A percentile compares a stretch with the other conserved stretches of the same genome.
These are phyloP conservation scores for Guillardia theta DNA, from an alignment of 78 protist species.

Conservation along the genomic window DNA sequence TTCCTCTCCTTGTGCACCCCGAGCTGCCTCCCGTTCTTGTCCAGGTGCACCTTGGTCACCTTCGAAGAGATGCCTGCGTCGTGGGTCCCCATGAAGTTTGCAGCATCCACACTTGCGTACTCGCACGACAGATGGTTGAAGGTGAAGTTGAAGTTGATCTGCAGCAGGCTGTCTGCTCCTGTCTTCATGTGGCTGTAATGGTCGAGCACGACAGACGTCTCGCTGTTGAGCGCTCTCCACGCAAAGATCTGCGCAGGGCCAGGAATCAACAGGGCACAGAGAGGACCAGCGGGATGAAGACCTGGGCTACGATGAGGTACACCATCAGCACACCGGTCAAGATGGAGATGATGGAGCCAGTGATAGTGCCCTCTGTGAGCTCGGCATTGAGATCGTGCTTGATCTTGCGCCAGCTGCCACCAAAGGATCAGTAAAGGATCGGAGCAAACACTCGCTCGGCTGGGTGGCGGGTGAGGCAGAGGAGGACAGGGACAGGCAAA, in stretches of 20 bases:
- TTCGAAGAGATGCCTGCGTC: neutral
- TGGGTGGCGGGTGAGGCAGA: too few relatives aligned
- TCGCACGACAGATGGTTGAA: constrained; percentile 2
- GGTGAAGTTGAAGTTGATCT: constrained; percentile 1
- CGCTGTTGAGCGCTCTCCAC: neutral
- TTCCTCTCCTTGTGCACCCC: neutral
- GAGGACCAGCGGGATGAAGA: neutral
- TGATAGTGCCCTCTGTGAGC: neutral
- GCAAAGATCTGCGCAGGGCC: neutral
- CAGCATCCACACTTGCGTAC: constrained; percentile 8
- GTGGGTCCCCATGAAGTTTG: constrained; percentile 19
- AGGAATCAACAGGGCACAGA: neutral
- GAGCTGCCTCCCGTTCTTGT: neutral
- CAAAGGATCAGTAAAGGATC: too few relatives aligned
- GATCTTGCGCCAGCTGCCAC: constrained; percentile 14
- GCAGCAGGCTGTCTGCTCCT: neutral
- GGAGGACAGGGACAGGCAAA: too few relatives aligned
- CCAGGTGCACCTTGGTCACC: constrained; percentile 12
- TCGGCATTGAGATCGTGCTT: neutral
- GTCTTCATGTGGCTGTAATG: neutral
- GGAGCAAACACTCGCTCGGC: too few relatives aligned
- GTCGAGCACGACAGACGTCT: neutral
- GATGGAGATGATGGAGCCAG: neutral
- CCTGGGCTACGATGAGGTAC: neutral
- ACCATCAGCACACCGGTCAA: neutral